Evolutionary conservation across 2,329 filamentous ascomycete genomes (phyloP).

Genomic region (Purpureocillium lavendulum): DNA sequence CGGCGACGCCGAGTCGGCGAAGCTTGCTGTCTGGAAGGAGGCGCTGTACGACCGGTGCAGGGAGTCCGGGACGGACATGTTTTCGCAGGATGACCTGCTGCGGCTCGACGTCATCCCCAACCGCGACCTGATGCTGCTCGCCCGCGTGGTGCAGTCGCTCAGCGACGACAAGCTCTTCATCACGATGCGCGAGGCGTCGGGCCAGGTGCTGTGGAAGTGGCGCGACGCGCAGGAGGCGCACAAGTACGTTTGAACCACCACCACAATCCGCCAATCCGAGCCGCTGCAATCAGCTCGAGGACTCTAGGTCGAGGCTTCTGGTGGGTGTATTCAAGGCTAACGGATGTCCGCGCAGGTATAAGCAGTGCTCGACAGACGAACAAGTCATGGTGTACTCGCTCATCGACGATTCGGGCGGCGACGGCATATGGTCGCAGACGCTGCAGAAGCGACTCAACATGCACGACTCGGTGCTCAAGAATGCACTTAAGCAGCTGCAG

Average conservation of each 20-base stretch:
- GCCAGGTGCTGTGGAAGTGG: slow-evolving; percentile 44
- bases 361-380: slow-evolving; percentile 59
- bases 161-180: slow-evolving; percentile 52
- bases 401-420: slow-evolving; percentile 76
- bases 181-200: slow-evolving; percentile 31
- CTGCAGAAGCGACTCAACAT: slow-evolving; percentile 74
- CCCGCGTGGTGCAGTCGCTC: slow-evolving; percentile 48
- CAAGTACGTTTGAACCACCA: too few relatives aligned
- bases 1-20: slow-evolving; percentile 26
- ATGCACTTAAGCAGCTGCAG: slow-evolving; percentile 77
- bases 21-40: slow-evolving; percentile 44
- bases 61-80: slow-evolving; percentile 40
- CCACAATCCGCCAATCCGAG: too few relatives aligned
- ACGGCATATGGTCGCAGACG: slow-evolving; percentile 85
- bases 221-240: slow-evolving; percentile 51
- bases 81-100: slow-evolving; percentile 51
- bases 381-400: slow-evolving; percentile 76
- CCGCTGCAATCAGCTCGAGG: too few relatives aligned
- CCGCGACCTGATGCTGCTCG: slow-evolving; percentile 44
- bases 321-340: too few relatives aligned
- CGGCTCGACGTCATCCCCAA: slow-evolving; percentile 49
- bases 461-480: slow-evolving; percentile 74
- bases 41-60: slow-evolving; percentile 48
- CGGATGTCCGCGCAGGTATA: slow-evolving; percentile 46
- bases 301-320: too few relatives aligned